Evolutionary conservation across 345 rosid species (phyloP).

Genomic region (Capsella bursapastoris): DNA sequence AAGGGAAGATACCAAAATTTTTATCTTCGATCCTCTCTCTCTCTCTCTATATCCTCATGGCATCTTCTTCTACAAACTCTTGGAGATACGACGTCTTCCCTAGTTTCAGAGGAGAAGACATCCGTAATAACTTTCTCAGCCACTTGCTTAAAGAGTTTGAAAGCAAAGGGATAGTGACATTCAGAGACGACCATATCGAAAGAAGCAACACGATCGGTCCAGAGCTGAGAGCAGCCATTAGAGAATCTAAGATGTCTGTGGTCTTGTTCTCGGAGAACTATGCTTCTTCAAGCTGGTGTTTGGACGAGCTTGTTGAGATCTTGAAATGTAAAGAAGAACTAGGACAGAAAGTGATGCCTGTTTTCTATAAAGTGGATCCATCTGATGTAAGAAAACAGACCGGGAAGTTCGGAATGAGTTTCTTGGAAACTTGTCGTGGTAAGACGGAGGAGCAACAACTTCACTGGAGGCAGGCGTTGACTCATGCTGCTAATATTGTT

Average conservation of each 20-base stretch:
- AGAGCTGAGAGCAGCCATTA: not conserved
- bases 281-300: conserved; percentile 6
- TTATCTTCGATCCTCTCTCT: not conserved
- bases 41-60: not conserved
- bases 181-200: not conserved
- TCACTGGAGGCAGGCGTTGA: not conserved
- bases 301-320: not conserved
- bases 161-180: not conserved
- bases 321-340: not conserved
- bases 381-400: not conserved
- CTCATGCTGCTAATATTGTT: not conserved
- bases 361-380: not conserved
- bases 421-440: not conserved
- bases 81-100: conserved; percentile 3
- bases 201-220: not conserved
- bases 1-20: no score
- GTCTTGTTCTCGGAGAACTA: conserved; percentile 2
- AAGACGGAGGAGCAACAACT: not conserved
- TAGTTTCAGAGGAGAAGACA: not conserved
- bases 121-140: not conserved
- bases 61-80: not conserved
- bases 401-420: not conserved
- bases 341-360: not conserved
- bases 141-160: not conserved
- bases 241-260: not conserved